Evolutionary conservation across 495 filamentous ascomycete species (phyloP).

Genomic region (Neurospora sp.): DNA sequence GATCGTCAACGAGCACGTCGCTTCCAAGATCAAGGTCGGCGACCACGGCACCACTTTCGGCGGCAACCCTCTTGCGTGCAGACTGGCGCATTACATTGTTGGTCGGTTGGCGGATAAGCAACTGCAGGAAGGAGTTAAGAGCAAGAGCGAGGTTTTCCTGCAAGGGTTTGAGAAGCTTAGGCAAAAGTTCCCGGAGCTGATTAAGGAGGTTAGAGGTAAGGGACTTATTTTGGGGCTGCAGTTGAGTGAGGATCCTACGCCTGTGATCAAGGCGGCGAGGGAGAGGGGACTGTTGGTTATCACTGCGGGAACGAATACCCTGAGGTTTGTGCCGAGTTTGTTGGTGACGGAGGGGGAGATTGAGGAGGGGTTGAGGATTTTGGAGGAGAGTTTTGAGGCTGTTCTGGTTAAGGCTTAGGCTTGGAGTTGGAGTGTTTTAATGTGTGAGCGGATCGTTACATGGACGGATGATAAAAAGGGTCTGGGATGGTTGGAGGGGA

Average conservation of each 20-base stretch:
- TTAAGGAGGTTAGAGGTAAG: conserved; percentile 69
- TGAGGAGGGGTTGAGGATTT: conserved; percentile 57
- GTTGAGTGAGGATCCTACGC: conserved; percentile 55
- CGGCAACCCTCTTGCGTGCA: conserved; percentile 81
- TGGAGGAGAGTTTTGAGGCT: conserved; percentile 62
- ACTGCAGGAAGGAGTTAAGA: conserved; percentile 53
- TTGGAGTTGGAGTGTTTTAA: background rate
- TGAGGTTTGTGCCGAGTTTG: conserved; percentile 78
- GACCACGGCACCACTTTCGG: conserved; percentile 98
- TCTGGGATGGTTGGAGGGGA: background rate
- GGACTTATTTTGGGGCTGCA: conserved; percentile 84
- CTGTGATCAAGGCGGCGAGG: conserved; percentile 71
- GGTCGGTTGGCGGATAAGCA: conserved; percentile 54
- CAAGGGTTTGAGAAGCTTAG: conserved; percentile 53
- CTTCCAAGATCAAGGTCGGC: conserved; percentile 74
- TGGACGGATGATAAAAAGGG: background rate
- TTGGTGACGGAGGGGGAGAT: conserved; percentile 71
- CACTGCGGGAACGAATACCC: conserved; percentile 79
- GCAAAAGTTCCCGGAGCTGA: conserved; percentile 57
- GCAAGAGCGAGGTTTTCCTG: conserved; percentile 56
- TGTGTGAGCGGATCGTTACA: background rate
- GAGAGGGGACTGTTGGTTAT: conserved; percentile 87
- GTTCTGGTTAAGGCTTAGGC: conserved; percentile 7
- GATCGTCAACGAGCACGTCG: conserved; percentile 68
- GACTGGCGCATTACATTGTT: conserved; percentile 77